Evolutionary conservation across 495 filamentous ascomycete genomes (phyloP).

Genomic region (Letharia columbiana): DNA sequence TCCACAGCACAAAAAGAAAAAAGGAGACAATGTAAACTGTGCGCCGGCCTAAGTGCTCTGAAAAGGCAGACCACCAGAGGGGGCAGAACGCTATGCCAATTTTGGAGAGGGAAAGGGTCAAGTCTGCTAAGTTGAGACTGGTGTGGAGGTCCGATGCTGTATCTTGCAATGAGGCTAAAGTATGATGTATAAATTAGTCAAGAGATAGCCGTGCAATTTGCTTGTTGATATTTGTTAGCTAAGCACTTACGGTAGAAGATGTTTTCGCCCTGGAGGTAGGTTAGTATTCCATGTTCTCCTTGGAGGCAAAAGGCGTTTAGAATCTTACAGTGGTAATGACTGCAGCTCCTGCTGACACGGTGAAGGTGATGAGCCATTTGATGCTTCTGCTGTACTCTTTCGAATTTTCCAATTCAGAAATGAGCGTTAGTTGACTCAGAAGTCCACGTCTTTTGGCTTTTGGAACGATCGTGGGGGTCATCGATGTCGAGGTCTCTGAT

Average conservation of each 20-base stretch:
- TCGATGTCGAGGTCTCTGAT: background rate
- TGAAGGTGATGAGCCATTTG: conserved; percentile 80
- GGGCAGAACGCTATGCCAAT: conserved; percentile 85
- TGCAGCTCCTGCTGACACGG: conserved; percentile 67
- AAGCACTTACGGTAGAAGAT: background rate
- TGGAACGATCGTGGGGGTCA: background rate
- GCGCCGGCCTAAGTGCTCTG: conserved; percentile 69
- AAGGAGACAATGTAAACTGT: conserved; percentile 83
- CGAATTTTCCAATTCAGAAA: background rate
- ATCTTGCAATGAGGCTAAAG: background rate
- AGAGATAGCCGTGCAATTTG: background rate
- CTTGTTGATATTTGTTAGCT: background rate
- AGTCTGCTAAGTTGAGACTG: conserved; percentile 61
- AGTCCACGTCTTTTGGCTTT: background rate
- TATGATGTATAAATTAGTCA: background rate
- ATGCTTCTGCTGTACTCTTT: conserved; percentile 58
- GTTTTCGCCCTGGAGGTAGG: background rate
- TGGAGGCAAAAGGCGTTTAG: conserved; percentile 44
- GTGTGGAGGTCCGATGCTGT: conserved; percentile 39
- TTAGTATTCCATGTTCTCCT: background rate
- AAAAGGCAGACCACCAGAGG: conserved; percentile 90
- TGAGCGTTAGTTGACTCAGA: background rate
- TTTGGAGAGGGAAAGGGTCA: conserved; percentile 83
- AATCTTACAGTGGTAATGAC: conserved; percentile 80
- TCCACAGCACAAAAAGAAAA: conserved; percentile 67